Evolutionary conservation across 768 basidiomycete species (phyloP), one percentile per base, ranked within the genome.

Genomic region (Mycena alexandri): DNA sequence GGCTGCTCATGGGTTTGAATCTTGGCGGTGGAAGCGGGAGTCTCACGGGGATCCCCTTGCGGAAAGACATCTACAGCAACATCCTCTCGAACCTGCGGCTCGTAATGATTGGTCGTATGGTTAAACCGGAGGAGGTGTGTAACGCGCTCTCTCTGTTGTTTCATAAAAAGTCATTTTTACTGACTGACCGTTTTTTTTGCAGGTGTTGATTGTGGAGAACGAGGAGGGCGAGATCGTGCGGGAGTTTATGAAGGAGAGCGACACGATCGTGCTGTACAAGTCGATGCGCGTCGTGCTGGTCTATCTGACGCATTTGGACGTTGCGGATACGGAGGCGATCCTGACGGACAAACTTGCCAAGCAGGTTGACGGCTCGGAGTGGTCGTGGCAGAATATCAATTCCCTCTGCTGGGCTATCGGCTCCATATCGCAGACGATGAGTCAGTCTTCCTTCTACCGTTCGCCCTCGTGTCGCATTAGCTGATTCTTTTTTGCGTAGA

Each of bases 341-440:
- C 83, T 99, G 75, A 97, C 96, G 47, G 97, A 98, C 82, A 99
- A 99, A 80, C 85, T 99, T 51, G 88, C 93, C 44, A 97, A 96
- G 81, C 97, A 99, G 85, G 96, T 98, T 13, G 96, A 98, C 73
- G 95, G 95, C 14, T 88, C 91, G 14, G 98, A 99, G 79, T 99
- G 98, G 98, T 96, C 95, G 22, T 99, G 98, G 98, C 92, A 96
- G 73, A 99, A 98, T 78, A 84, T 99, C 66, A 99, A 99, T 80
- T 98, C 97, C 6, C 89, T 99, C 9, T 99, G 98, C 80, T 99
- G 98, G 98, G 98, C 98, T 58, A 99, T 99, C 73, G 98, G 98
- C 59, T 96, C 95, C 1, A 98, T 99, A 63, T 98, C 96, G 21
- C 96, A 96, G 51, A 96, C 97, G 2, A 99, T 99, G 98, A 98